Evolutionary conservation across 2,329 filamentous ascomycete species (phyloP).

Genomic region (Penicillium paneum): DNA sequence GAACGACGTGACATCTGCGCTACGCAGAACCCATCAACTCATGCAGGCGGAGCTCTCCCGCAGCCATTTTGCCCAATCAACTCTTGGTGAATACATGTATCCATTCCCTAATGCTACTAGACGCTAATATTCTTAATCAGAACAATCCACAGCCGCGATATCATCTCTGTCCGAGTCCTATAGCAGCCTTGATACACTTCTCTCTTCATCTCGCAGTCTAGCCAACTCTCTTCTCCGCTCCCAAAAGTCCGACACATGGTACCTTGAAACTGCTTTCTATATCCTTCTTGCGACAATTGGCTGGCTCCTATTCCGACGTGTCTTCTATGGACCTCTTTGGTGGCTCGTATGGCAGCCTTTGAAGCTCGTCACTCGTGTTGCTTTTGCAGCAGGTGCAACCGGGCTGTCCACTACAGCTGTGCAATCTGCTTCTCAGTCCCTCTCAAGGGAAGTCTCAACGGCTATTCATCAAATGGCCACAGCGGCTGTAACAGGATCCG

Average conservation of each 20-base stretch:
- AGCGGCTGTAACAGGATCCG: conserved; percentile 14
- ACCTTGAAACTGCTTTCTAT: conserved; percentile 85
- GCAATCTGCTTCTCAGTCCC: conserved; percentile 22
- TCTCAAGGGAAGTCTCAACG: conserved; percentile 20
- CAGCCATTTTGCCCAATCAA: conserved; percentile 86
- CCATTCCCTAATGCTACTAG: not conserved
- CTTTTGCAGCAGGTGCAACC: conserved; percentile 55
- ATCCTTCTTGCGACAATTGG: conserved; percentile 71
- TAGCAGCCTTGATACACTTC: conserved; percentile 70
- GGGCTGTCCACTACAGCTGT: conserved; percentile 36
- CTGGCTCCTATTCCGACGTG: conserved; percentile 82
- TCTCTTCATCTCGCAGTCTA: conserved; percentile 70
- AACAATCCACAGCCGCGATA: conserved; percentile 79
- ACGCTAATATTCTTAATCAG: conserved; percentile 28
- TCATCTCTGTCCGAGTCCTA: conserved; percentile 78
- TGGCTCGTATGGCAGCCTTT: conserved; percentile 83
- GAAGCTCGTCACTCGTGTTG: conserved; percentile 61
- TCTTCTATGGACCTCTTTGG: conserved; percentile 85
- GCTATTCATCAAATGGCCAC: conserved; percentile 23
- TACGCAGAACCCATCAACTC: conserved; percentile 80
- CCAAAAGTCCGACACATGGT: conserved; percentile 98
- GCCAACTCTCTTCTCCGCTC: conserved; percentile 76
- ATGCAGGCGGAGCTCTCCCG: conserved; percentile 81
- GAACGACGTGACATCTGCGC: conserved; percentile 76
- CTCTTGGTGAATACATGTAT: conserved; percentile 51